Conservation (phyloP, 2,329 filamentous ascomycete species). For the Shiraia sp. region DNA sequence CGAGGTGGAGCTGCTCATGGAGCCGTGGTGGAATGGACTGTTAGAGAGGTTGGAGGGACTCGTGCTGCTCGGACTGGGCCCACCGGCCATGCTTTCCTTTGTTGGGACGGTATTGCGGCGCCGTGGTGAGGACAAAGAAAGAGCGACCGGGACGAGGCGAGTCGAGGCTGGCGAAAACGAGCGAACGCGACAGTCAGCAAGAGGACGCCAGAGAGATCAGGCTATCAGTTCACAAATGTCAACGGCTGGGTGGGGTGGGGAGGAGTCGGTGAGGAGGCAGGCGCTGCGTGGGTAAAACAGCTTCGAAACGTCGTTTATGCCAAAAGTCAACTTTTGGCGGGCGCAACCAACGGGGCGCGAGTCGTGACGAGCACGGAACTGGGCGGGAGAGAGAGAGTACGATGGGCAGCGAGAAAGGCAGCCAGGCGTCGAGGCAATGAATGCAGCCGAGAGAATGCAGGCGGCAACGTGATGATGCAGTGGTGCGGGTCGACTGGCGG, state of each 20-base stretch:
- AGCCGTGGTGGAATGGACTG: constrained; percentile 45
- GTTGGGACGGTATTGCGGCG: constrained; percentile 33
- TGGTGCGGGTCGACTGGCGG: constrained; percentile 8
- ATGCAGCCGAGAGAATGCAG: constrained; percentile 13
- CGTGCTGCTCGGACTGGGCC: constrained; percentile 48
- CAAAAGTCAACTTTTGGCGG: constrained; percentile 15
- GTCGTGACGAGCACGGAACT: too few species aligned
- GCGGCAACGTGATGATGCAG: constrained; percentile 20
- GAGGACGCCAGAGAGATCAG: constrained; percentile 22
- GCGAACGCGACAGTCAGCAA: constrained; percentile 18
- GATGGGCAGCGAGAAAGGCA: constrained; percentile 26
- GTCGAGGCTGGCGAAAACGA: constrained; percentile 22
- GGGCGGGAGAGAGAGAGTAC: constrained; percentile 20
- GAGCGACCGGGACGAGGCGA: constrained; percentile 17
- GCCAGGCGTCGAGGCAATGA: constrained; percentile 14
- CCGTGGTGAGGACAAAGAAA: constrained; percentile 38
- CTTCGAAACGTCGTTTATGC: constrained; percentile 42
- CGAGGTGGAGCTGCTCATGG: constrained; percentile 45
- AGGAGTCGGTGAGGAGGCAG: constrained; percentile 17
- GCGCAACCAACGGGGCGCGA: constrained; percentile 12
- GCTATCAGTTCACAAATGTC: constrained; percentile 19
- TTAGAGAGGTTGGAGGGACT: constrained; percentile 47
- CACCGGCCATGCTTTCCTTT: constrained; percentile 46
- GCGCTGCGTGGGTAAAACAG: constrained; percentile 31
- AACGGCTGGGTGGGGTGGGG: too few species aligned